A percentile compares a stretch with the other conserved stretches of the same genome.
These are phyloP conservation scores for Sistotremastrum niveocremeum DNA, from an alignment of 768 basidiomycete species.

Conservation along the genomic window DNA sequence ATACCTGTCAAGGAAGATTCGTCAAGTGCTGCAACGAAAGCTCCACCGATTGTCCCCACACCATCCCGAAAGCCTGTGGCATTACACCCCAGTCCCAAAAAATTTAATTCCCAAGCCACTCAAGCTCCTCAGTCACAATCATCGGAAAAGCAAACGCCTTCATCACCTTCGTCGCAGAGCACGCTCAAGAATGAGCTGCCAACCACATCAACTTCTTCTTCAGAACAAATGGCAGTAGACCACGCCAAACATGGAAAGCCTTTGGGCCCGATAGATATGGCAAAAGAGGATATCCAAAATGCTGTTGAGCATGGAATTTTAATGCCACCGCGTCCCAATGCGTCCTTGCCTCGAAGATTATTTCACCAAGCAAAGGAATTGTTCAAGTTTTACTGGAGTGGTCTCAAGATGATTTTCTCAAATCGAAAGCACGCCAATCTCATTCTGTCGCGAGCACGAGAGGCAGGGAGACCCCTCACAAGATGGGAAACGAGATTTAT, in stretches of 20 bases:
- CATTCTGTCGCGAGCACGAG: slow-evolving; percentile 41
- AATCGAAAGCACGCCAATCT: slow-evolving; percentile 40
- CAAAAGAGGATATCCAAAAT: slow-evolving; percentile 47
- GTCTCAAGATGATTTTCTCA: slow-evolving; percentile 55
- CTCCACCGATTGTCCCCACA: too few relatives aligned
- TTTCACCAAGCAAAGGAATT: slow-evolving; percentile 34
- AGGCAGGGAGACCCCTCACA: slow-evolving; percentile 49
- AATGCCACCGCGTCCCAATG: slow-evolving; percentile 46
- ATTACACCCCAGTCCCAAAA: too few relatives aligned
- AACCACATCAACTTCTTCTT: too few relatives aligned
- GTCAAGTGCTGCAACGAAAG: too few relatives aligned
- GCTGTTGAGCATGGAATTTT: slow-evolving; percentile 60
- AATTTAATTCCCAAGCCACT: too few relatives aligned
- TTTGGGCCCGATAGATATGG: slow-evolving; percentile 29
- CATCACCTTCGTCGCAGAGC: too few relatives aligned
- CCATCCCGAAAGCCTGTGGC: too few relatives aligned
- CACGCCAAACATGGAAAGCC: slow-evolving; percentile 1
- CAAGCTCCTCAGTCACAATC: too few relatives aligned
- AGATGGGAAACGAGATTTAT: slow-evolving; percentile 62
- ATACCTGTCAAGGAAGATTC: too few relatives aligned
- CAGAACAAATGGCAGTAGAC: too few relatives aligned
- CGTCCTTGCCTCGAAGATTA: slow-evolving; percentile 40
- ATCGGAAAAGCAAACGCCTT: too few relatives aligned
- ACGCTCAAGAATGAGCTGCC: too few relatives aligned
- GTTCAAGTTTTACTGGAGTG: slow-evolving; percentile 72